Percentiles rank a stretch among this genome's conserved stretches.
Conservation (phyloP, 371 early-diverging fungal species). For the Conidiobolus incongruus region DNA sequence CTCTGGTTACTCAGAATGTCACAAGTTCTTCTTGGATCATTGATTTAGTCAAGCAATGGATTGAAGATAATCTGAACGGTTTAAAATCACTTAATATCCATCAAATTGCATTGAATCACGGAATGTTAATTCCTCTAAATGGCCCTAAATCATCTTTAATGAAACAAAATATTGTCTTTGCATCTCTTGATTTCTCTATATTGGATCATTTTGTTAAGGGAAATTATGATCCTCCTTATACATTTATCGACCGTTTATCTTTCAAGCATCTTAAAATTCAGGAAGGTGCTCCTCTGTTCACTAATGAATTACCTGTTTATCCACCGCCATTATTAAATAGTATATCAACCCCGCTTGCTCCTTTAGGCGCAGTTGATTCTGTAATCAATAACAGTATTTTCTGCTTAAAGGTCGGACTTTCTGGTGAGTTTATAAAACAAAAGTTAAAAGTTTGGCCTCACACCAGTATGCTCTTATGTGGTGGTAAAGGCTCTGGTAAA, state of each 20-base stretch:
- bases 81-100: neutral
- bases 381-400: neutral
- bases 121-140: neutral
- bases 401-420: neutral
- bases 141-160: neutral
- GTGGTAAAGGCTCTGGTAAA: constrained; percentile 74
- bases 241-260: neutral
- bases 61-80: neutral
- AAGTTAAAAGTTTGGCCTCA: neutral
- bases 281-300: neutral
- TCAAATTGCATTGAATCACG: neutral
- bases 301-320: neutral
- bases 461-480: constrained; percentile 47
- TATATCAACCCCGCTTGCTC: neutral
- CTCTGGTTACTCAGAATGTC: neutral
- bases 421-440: neutral
- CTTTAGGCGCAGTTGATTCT: neutral
- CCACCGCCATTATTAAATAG: neutral
- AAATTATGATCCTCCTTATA: no score
- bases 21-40: neutral
- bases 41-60: neutral
- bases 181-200: neutral
- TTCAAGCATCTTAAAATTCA: neutral
- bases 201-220: no score
- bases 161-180: neutral